Evolutionary conservation across 306 rosid genomes (phyloP), one percentile per base, ranked within the genome.

Genomic region (Prunus campanulata): DNA sequence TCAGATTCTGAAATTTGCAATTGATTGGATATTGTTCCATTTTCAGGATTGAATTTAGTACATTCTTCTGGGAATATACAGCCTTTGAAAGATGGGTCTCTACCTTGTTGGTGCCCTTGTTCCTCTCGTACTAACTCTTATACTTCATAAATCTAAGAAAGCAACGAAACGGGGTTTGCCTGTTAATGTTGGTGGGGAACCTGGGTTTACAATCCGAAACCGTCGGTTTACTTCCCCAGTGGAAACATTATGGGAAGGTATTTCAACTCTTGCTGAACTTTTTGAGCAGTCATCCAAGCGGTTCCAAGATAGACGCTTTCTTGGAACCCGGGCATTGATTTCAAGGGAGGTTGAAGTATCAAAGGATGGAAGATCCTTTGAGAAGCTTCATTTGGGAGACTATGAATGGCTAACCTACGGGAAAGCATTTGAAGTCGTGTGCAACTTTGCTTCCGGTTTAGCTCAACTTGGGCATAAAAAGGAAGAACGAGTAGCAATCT

Each of bases 341-440:
- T n/a, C 84, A 0, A 83, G 91, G 64, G 99, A 91, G 74, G 32
- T 85, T 35, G 93, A 92, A 61, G 73, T 72, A 35, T 10, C 82
- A 25, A 77, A 46, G 0, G 92, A 91, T 50, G 98, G 99, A 68
- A 91, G 86, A 74, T 85, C 86, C 65, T 87, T 92, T 75, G 98
- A 96, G 89, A 96, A 96, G 84, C 86, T 96, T 85, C 85, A 90
- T 61, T 79, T 92, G 83, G 96, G 99, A 29, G 97, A 91, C 8
- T 96, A 89, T 66, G 80, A 86, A 66, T 96, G 99, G 99, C 80
- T 91, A 63, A 89, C 97, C 1, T 96, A 83, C 79, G 84, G 91
- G 19, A 77, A 74, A 72, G 78, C 92, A 48, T 91, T 87, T 75
- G 90, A 96, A 80, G 84, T 87, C 57, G 98, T 87, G 32, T 76